Conservation (phyloP, 2,329 filamentous ascomycete genomes). For the Pseudogymnoascus sp. region DNA sequence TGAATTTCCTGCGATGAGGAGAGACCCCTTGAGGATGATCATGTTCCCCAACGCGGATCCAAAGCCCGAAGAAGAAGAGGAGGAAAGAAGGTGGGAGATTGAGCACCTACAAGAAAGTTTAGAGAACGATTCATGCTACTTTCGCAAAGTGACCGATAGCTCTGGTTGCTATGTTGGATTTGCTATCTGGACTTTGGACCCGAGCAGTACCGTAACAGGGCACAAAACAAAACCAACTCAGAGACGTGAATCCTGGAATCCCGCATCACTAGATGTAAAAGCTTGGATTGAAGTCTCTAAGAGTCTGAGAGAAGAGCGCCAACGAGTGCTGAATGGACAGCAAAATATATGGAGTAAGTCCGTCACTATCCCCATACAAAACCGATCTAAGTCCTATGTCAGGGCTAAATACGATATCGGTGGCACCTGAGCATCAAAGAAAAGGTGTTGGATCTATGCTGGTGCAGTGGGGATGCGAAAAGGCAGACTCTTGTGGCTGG, state of each 20-base stretch:
- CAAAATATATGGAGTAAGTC: background rate
- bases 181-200: background rate
- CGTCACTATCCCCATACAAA: background rate
- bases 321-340: background rate
- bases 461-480: background rate
- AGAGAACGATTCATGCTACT: background rate
- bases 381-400: background rate
- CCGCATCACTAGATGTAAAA: background rate
- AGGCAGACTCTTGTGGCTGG: background rate
- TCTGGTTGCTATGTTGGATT: background rate
- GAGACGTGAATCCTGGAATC: background rate
- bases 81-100: background rate
- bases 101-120: background rate
- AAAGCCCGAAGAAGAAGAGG: background rate
- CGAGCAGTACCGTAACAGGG: background rate
- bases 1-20: background rate
- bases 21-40: background rate
- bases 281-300: background rate
- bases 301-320: background rate
- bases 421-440: background rate
- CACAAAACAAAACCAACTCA: background rate
- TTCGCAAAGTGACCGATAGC: background rate
- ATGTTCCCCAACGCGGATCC: background rate
- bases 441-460: background rate
- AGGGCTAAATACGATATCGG: background rate